Evolutionary conservation across 768 basidiomycete genomes (phyloP).

Genomic region (Mycena polygramma): DNA sequence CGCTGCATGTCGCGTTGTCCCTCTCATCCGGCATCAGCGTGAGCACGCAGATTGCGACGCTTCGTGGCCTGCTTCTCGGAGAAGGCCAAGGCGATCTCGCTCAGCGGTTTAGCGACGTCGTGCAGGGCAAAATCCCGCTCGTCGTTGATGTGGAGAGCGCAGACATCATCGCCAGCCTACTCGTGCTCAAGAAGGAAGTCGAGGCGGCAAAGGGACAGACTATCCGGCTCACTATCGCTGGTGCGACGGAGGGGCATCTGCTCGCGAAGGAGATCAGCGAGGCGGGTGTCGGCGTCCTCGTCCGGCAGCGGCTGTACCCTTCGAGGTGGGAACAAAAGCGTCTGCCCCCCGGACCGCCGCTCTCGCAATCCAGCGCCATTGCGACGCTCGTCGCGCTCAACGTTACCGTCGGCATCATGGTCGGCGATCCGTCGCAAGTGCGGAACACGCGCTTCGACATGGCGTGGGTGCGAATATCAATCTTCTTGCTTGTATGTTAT

Average conservation of each 20-base stretch:
- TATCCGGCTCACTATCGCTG: conserved; percentile 63
- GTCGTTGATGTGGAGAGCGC: conserved; percentile 81
- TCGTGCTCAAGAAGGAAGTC: conserved; percentile 70
- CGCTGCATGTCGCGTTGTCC: conserved; percentile 71
- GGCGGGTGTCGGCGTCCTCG: conserved; percentile 77
- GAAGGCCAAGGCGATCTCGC: conserved; percentile 50
- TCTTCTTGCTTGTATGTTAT: neutral
- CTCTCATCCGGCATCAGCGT: conserved; percentile 58
- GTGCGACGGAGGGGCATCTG: conserved; percentile 72
- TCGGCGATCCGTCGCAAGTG: conserved; percentile 66
- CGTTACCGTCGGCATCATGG: conserved; percentile 74
- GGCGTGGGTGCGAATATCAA: conserved; percentile 58
- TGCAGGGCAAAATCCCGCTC: conserved; percentile 70
- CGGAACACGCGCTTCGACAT: conserved; percentile 79
- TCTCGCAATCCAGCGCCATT: conserved; percentile 68
- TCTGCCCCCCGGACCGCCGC: conserved; percentile 78
- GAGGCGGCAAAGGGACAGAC: conserved; percentile 52
- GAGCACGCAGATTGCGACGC: conserved; percentile 72
- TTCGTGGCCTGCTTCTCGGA: conserved; percentile 63
- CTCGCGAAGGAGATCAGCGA: conserved; percentile 73
- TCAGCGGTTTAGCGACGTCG: conserved; percentile 43
- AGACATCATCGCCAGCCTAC: conserved; percentile 80
- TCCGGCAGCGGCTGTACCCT: conserved; percentile 76
- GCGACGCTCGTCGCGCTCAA: conserved; percentile 69
- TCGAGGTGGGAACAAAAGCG: conserved; percentile 70